A percentile compares a stretch with the other conserved stretches of the same genome.
Conservation (phyloP, 2,329 filamentous ascomycete species). For the Alternaria viburni region DNA sequence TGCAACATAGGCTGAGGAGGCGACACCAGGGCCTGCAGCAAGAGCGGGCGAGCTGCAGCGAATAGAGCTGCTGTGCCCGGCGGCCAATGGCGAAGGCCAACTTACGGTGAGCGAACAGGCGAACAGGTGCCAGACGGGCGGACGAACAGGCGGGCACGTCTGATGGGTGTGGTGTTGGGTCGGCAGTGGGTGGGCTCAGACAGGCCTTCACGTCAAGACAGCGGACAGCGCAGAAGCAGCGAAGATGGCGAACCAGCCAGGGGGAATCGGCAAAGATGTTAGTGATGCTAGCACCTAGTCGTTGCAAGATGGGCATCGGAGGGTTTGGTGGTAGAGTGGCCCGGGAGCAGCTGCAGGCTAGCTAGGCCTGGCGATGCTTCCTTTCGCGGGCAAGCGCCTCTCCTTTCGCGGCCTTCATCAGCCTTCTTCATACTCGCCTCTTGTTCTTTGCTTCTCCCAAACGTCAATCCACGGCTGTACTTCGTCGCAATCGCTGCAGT, state of each 20-base stretch:
- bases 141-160: constrained; percentile 17
- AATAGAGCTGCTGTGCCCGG: constrained; percentile 14
- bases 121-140: constrained; percentile 3
- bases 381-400: constrained; percentile 28
- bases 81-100: constrained; percentile 9
- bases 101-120: constrained; percentile 11
- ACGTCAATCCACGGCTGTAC: constrained; percentile 15
- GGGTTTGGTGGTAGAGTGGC: constrained; percentile 21
- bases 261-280: constrained; percentile 5
- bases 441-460: constrained; percentile 21
- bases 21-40: constrained; percentile 4
- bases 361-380: constrained; percentile 24
- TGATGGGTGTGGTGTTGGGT: background rate
- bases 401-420: constrained; percentile 30
- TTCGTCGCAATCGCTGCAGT: constrained; percentile 30
- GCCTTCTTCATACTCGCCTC: constrained; percentile 13
- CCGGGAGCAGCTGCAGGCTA: constrained; percentile 11
- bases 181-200: background rate
- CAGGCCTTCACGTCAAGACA: background rate
- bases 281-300: background rate
- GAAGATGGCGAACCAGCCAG: background rate
- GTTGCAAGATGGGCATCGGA: constrained; percentile 15
- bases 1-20: constrained; percentile 24
- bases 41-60: constrained; percentile 11
- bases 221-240: background rate